A percentile compares a stretch with the other conserved stretches of the same genome.
Evolutionary conservation across 2,329 filamentous ascomycete species (phyloP).

Genomic region (Tolypocladium sp.): DNA sequence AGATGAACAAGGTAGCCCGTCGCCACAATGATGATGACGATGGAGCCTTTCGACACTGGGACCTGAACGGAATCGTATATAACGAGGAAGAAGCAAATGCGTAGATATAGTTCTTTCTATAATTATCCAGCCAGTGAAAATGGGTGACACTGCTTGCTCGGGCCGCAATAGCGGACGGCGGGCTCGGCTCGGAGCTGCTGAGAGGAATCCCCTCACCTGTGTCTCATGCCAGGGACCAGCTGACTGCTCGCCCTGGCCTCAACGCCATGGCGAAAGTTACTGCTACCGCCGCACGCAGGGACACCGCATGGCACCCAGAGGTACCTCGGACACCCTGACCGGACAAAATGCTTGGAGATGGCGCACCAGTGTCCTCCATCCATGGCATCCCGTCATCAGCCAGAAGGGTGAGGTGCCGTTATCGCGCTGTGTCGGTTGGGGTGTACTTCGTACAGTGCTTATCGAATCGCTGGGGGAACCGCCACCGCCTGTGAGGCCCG

Average conservation of each 20-base stretch:
- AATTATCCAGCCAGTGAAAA: background rate
- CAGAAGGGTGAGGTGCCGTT: conserved; percentile 4
- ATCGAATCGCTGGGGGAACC: conserved; percentile 25
- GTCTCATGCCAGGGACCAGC: background rate
- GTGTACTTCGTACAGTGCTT: conserved; percentile 10
- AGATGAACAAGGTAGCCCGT: too few relatives aligned
- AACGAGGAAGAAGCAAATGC: background rate
- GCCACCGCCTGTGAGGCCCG: conserved; percentile 1
- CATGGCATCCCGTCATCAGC: background rate
- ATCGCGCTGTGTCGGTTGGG: conserved; percentile 9
- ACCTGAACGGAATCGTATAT: background rate
- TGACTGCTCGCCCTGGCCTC: background rate
- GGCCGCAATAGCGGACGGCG: background rate
- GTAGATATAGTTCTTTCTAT: background rate
- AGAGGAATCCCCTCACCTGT: background rate
- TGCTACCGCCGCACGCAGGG: background rate
- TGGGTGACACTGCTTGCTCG: background rate
- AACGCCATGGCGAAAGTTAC: background rate
- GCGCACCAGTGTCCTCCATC: background rate
- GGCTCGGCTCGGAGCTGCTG: background rate
- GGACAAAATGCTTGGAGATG: background rate
- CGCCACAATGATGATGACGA: background rate
- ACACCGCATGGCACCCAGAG: too few relatives aligned
- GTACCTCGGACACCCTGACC: background rate
- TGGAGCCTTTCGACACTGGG: background rate